A percentile compares a stretch with the other conserved stretches of the same genome.
Conservation (phyloP, 2,329 filamentous ascomycete species). For the Fusarium globosum region DNA sequence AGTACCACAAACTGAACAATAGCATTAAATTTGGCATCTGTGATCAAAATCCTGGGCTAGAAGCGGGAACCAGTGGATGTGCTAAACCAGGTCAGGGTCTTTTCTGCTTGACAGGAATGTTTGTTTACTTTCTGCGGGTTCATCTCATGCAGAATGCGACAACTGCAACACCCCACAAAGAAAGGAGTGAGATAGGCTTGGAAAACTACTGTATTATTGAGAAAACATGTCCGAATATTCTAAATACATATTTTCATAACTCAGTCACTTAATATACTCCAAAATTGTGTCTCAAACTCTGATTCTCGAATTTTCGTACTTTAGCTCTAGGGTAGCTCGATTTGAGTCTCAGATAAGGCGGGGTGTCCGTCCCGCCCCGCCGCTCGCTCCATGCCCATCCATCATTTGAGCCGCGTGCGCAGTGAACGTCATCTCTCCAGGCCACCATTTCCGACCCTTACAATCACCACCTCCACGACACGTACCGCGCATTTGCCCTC, state of each 20-base stretch:
- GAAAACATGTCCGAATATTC: rapidly evolving
- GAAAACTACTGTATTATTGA: rapidly evolving
- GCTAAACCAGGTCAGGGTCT: constrained; percentile 25
- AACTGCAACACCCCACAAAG: neutral
- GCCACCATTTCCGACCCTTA: constrained; percentile 28
- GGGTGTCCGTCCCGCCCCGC: constrained; percentile 18
- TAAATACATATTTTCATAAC: rapidly evolving
- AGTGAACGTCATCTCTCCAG: constrained; percentile 44
- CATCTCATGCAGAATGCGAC: neutral
- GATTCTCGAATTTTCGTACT: neutral
- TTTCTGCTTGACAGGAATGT: neutral
- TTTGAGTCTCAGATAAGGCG: constrained; percentile 9
- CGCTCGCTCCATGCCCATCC: neutral
- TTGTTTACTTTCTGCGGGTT: constrained; percentile 15
- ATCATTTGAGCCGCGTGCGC: constrained; percentile 31
- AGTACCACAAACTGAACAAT: neutral
- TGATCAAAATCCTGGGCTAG: neutral
- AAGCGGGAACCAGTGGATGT: constrained; percentile 11
- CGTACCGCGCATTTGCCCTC: neutral
- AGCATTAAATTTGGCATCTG: neutral
- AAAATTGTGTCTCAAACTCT: rapidly evolving
- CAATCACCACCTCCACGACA: neutral
- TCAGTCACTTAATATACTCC: rapidly evolving
- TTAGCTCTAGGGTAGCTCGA: neutral
- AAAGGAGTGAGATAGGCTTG: rapidly evolving